Percentiles rank a stretch among this genome's conserved stretches.
phyloP scores from a whole-genome alignment of 2,329 filamentous ascomycete species.

The Alternaria ventricosa region DNA sequence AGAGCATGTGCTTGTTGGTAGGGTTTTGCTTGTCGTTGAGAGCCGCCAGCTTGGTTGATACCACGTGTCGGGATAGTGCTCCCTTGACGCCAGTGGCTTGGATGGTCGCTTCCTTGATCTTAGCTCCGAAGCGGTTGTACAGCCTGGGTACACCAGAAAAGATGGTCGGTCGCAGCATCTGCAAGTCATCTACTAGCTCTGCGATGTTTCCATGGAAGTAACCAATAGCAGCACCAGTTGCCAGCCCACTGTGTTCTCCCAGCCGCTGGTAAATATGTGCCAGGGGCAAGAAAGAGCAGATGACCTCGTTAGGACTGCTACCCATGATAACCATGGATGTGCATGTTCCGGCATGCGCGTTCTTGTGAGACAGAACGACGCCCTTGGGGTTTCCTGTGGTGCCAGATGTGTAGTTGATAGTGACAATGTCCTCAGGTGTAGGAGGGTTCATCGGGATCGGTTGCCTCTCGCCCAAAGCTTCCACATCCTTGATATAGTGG shows the following conservation, averaged over 20 bases:
- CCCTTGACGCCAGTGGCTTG: constrained; percentile 82
- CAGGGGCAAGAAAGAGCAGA: constrained; percentile 87
- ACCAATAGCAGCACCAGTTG: constrained; percentile 76
- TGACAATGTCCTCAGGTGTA: constrained; percentile 76
- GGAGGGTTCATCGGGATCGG: constrained; percentile 76
- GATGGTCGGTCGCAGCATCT: constrained; percentile 79
- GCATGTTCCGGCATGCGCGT: constrained; percentile 76
- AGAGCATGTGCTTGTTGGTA: constrained; percentile 78
- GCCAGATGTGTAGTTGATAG: constrained; percentile 90
- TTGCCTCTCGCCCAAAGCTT: constrained; percentile 75
- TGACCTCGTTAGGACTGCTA: constrained; percentile 66
- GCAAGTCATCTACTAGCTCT: constrained; percentile 88
- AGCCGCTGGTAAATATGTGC: constrained; percentile 94
- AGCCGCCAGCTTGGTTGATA: constrained; percentile 79
- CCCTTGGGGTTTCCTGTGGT: constrained; percentile 85
- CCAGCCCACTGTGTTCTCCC: constrained; percentile 76
- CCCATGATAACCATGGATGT: constrained; percentile 62
- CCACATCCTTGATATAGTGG: constrained; percentile 80
- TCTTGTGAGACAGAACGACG: constrained; percentile 80
- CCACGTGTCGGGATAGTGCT: constrained; percentile 77
- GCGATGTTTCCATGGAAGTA: constrained; percentile 94
- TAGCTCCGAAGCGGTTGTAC: constrained; percentile 87
- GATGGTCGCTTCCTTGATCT: constrained; percentile 79
- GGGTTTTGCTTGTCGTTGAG: constrained; percentile 76
- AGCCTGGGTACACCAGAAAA: constrained; percentile 91